Percentiles rank a stretch among this genome's conserved stretches.
Evolutionary conservation across 163 green algal genomes (phyloP).

Genomic region (Trebouxia gelatinosa): DNA sequence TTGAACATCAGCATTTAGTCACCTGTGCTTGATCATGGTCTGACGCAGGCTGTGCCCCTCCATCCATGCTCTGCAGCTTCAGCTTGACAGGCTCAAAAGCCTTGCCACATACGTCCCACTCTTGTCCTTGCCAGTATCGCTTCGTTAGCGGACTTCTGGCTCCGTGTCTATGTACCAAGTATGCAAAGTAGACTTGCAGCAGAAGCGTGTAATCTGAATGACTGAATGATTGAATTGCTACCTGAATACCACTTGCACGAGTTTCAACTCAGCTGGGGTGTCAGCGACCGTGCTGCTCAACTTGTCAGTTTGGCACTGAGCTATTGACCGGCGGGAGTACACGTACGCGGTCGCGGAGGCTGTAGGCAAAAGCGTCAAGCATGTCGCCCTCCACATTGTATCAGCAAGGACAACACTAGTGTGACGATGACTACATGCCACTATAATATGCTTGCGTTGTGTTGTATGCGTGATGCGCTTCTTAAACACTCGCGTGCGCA

Average conservation of each 20-base stretch:
- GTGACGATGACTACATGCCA: too few relatives aligned
- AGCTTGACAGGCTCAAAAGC: slow-evolving; percentile 44
- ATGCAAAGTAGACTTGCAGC: not conserved
- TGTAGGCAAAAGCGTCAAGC: not conserved
- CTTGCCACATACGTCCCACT: slow-evolving; percentile 61
- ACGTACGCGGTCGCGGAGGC: not conserved
- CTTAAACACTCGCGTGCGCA: too few relatives aligned
- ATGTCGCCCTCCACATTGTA: slow-evolving; percentile 13
- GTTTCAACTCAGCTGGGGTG: slow-evolving; percentile 47
- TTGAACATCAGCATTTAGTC: too few relatives aligned
- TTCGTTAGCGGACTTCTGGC: slow-evolving; percentile 64
- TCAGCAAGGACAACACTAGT: too few relatives aligned
- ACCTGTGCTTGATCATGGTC: slow-evolving; percentile 33
- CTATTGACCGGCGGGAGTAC: not conserved
- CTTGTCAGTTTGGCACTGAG: not conserved
- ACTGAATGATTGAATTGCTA: slow-evolving; percentile 23
- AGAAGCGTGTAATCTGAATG: not conserved
- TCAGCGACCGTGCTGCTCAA: not conserved
- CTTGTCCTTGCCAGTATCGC: slow-evolving; percentile 47
- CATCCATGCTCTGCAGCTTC: slow-evolving; percentile 28
- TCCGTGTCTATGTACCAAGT: slow-evolving; percentile 54
- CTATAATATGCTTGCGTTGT: too few relatives aligned
- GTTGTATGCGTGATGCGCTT: too few relatives aligned
- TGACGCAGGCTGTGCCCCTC: slow-evolving; percentile 32
- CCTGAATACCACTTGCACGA: slow-evolving; percentile 72